phyloP scores from a whole-genome alignment of 495 filamentous ascomycete genomes.

The Penicillium argentinense region DNA sequence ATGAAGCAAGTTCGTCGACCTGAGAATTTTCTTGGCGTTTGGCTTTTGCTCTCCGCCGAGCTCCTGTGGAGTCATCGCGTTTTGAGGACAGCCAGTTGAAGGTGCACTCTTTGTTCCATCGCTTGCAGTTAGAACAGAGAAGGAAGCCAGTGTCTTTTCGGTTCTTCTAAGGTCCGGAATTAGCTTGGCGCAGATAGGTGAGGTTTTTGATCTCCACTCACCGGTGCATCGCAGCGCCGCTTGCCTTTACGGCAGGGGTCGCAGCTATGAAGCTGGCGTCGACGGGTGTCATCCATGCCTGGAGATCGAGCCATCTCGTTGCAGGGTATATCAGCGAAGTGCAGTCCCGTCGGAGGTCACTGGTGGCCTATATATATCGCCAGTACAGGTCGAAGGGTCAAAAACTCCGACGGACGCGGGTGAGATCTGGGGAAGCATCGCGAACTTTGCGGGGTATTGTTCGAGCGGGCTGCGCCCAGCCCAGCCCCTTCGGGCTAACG shows the following conservation, averaged over 20 bases:
- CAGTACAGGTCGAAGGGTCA: too few relatives aligned
- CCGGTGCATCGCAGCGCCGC: conserved; percentile 40
- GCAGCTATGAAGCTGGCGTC: conserved; percentile 39
- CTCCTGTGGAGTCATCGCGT: neutral
- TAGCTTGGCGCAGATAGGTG: neutral
- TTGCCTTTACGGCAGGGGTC: conserved; percentile 48
- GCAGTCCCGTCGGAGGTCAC: too few relatives aligned
- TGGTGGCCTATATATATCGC: too few relatives aligned
- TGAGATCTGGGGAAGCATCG: neutral
- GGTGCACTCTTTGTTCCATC: conserved; percentile 31
- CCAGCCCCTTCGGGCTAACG: neutral
- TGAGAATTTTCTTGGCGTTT: neutral
- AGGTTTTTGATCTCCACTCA: conserved; percentile 4
- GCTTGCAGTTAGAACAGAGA: conserved; percentile 28
- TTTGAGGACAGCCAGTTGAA: conserved; percentile 28
- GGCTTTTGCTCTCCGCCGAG: conserved; percentile 1
- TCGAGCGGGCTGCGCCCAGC: neutral
- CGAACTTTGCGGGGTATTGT: neutral
- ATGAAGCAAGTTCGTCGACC: neutral
- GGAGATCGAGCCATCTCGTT: too few relatives aligned
- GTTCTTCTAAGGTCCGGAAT: neutral
- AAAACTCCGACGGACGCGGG: too few relatives aligned
- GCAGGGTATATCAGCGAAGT: too few relatives aligned
- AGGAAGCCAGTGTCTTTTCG: conserved; percentile 9
- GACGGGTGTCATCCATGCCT: conserved; percentile 4